Percentiles rank a stretch among this genome's conserved stretches.
Conservation (phyloP, 202 grass and related monocot species). For the Cymbopogon flexuosus region DNA sequence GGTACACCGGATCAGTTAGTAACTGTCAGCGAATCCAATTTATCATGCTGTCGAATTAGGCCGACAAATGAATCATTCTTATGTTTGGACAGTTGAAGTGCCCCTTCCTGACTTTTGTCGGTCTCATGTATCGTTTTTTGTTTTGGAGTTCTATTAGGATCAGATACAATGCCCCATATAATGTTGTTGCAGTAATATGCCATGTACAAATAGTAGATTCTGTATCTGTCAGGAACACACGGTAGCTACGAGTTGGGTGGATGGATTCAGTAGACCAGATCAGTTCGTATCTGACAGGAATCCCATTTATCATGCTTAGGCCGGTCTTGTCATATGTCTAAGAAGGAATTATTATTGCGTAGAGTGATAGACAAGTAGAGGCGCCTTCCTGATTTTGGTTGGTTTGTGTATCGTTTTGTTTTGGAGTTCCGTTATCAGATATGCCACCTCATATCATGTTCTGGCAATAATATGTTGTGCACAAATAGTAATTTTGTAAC, state of each 20-base stretch:
- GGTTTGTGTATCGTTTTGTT: not conserved
- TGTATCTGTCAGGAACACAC: not conserved
- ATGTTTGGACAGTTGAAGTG: not conserved
- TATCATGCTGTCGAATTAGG: not conserved
- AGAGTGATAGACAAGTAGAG: not conserved
- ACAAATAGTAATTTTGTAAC: not conserved
- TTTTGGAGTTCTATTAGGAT: not conserved
- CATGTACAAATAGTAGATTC: not conserved
- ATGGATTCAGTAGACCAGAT: not conserved
- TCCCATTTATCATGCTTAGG: not conserved
- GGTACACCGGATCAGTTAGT: not conserved
- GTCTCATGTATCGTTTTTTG: not conserved
- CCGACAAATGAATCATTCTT: not conserved
- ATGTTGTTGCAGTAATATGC: not conserved
- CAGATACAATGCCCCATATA: no score
- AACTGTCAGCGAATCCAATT: not conserved
- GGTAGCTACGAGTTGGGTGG: not conserved
- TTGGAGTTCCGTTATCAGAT: not conserved
- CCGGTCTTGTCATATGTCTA: not conserved
- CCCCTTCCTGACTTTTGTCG: not conserved
- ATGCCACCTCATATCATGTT: not conserved
- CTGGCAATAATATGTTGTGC: not conserved
- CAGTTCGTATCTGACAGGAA: not conserved
- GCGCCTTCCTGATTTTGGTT: not conserved
- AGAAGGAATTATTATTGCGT: not conserved